Evolutionary conservation across 768 basidiomycete species (phyloP), one percentile per base, ranked within the genome.

Genomic region (Trametes meyenii): DNA sequence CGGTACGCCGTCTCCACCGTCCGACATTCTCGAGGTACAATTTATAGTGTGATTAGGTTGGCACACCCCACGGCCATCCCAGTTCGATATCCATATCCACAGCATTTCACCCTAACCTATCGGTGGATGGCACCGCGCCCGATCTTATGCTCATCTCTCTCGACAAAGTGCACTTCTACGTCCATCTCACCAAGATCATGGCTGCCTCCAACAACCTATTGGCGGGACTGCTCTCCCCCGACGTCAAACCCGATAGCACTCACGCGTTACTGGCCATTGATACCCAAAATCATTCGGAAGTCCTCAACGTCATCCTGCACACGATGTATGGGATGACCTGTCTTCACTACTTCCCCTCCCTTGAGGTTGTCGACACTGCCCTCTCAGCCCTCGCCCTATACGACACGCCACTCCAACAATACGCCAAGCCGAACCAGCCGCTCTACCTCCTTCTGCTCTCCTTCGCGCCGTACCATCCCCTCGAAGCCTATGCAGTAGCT

Each of bases 111-210:
- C 89, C 91, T 2, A 83, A 81, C 23, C 83, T 87, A 2, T 61
- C 83, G 55, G 78, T 81, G 62, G 77, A 82, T 42, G 66, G 80
- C 0, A 67, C 78, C 14, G 76, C 77, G 2, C 84, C 88, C 1
- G 87, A 94, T 69, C 64, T 85, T 42, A 77, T 87, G 64, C 75
- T 92, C 43, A 74, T 90, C 50, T 85, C 90, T 1, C 78, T 83
- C 39, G 92, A 94, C 67, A 79, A 81, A 12, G 89, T 94, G 43
- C 90, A 91, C 73, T 94, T 94, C 79, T 93, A 93, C 68, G 86
- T 87, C 8, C 89, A 93, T 70, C 75, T 78, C 0, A 74, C 81
- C 48, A 65, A 83, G 50, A 76, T 94, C 50, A 76, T 87, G 23
- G 70, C 73, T 1, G 80, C 77, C 3, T 92, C 92, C 12, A 72